phyloP scores from a whole-genome alignment of 805 yeast species.

The Candida sakaeoensis region DNA sequence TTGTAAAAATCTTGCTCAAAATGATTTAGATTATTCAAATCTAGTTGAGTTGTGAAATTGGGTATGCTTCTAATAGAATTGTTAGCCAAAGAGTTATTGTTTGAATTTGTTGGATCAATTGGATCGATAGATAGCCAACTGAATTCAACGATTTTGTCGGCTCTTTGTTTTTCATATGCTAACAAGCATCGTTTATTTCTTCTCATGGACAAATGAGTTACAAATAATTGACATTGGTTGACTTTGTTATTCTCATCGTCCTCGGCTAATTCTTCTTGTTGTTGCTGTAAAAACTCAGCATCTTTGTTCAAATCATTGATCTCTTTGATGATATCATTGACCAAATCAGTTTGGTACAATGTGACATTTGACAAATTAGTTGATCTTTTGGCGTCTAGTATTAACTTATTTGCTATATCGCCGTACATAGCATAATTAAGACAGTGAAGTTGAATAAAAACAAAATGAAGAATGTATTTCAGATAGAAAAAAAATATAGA shows the following conservation, averaged over 20 bases:
- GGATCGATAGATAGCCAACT: constrained; percentile 70
- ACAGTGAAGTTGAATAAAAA: neutral
- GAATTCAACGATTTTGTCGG: constrained; percentile 60
- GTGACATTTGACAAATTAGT: constrained; percentile 63
- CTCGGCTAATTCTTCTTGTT: constrained; percentile 18
- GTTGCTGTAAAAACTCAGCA: constrained; percentile 41
- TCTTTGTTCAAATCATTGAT: constrained; percentile 58
- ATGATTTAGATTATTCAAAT: constrained; percentile 57
- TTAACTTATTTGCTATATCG: constrained; percentile 77
- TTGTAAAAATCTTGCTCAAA: constrained; percentile 76
- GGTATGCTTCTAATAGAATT: constrained; percentile 4
- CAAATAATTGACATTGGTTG: constrained; percentile 62
- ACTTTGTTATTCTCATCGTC: constrained; percentile 39
- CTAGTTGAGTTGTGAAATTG: constrained; percentile 24
- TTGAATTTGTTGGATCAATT: constrained; percentile 10
- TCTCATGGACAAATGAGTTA: constrained; percentile 72
- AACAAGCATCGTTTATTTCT: constrained; percentile 86
- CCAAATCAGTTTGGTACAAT: constrained; percentile 65
- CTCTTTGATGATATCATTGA: constrained; percentile 69
- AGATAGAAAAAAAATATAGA: too few relatives aligned
- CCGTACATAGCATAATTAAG: constrained; percentile 64
- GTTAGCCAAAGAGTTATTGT: neutral
- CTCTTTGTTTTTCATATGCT: constrained; percentile 75
- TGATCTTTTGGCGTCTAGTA: constrained; percentile 80
- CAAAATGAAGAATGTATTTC: constrained; percentile 2